Conservation (phyloP, 805 yeast genomes). For the Priceomyces castillae region DNA sequence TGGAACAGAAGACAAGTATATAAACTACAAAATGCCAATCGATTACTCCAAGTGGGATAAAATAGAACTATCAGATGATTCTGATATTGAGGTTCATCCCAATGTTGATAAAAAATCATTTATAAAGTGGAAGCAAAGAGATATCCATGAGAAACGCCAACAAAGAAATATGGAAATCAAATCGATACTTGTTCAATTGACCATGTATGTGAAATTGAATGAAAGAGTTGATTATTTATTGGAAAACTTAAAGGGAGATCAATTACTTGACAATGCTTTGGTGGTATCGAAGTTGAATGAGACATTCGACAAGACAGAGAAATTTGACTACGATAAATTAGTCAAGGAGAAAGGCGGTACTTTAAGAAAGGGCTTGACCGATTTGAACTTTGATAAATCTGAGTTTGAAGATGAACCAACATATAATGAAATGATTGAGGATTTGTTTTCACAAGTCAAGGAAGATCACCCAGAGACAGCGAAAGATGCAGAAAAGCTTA, state of each 20-base stretch:
- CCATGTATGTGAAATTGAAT: conserved; percentile 77
- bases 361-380: conserved; percentile 44
- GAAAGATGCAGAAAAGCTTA: conserved; percentile 30
- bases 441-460: conserved; percentile 73
- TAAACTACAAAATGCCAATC: conserved; percentile 57
- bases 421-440: conserved; percentile 91
- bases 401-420: conserved; percentile 51
- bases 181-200: conserved; percentile 69
- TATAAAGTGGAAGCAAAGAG: conserved; percentile 94
- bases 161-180: conserved; percentile 77
- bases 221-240: conserved; percentile 67
- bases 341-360: conserved; percentile 37
- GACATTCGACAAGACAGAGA: conserved; percentile 58
- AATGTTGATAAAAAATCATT: conserved; percentile 93
- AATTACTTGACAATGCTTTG: conserved; percentile 28
- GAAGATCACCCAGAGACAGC: conserved; percentile 55
- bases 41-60: conserved; percentile 99
- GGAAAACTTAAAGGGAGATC: conserved; percentile 36
- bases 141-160: conserved; percentile 88
- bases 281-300: conserved; percentile 43
- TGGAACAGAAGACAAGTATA: not conserved
- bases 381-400: conserved; percentile 33
- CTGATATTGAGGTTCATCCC: conserved; percentile 96
- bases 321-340: conserved; percentile 45
- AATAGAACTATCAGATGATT: conserved; percentile 92